These are phyloP conservation scores for Coelastrella sp. DNA, from an alignment of 139 green algal species.

Conservation along the genomic window DNA sequence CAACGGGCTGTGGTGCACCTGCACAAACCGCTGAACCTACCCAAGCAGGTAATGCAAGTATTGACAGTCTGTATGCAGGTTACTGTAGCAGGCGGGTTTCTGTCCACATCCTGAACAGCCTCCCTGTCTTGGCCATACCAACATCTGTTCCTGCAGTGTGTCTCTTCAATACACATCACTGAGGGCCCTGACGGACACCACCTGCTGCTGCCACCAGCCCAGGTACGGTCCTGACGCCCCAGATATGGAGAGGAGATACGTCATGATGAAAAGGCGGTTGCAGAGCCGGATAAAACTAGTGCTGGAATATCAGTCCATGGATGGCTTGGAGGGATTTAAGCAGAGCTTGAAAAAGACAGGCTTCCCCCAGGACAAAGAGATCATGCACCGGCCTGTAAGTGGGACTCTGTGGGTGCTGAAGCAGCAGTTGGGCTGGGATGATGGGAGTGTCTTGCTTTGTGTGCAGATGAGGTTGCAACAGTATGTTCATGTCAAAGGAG, in stretches of 20 bases:
- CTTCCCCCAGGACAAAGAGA: neutral
- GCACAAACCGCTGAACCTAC: neutral
- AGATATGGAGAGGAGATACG: neutral
- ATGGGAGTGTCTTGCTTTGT: neutral
- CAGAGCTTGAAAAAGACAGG: conserved; percentile 12
- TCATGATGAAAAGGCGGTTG: neutral
- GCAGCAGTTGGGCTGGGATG: neutral
- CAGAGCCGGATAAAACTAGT: neutral
- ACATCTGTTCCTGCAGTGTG: neutral
- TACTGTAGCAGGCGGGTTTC: neutral
- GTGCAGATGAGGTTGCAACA: neutral
- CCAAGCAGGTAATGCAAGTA: neutral
- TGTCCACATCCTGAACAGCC: neutral
- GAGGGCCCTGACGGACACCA: neutral
- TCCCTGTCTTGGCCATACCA: neutral
- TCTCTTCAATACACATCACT: no score
- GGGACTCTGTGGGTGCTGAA: neutral
- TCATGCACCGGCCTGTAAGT: neutral
- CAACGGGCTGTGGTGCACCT: neutral
- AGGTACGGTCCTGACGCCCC: neutral
- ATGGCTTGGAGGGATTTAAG: conserved; percentile 63
- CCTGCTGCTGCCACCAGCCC: neutral
- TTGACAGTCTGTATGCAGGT: neutral
- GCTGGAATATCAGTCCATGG: conserved; percentile 53
- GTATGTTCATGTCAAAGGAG: neutral